Evolutionary conservation across 495 filamentous ascomycete species (phyloP).

Genomic region (Talaromyces thailandensis): DNA sequence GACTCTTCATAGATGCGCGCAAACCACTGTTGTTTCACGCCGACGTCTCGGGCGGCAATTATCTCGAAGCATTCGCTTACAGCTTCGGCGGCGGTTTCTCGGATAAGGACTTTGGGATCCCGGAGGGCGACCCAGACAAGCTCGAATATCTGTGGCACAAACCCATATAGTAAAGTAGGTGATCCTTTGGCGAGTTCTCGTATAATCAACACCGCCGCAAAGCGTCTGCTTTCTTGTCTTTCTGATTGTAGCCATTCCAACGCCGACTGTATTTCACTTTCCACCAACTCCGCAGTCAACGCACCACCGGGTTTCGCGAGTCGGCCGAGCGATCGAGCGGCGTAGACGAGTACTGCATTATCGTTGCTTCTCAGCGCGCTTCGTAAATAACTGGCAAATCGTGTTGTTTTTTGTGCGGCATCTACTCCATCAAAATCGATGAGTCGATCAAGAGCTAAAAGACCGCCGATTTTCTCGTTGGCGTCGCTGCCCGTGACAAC

Average conservation of each 20-base stretch:
- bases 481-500: slow-evolving; percentile 73
- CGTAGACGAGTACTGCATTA: slow-evolving; percentile 73
- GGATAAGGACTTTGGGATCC: slow-evolving; percentile 81
- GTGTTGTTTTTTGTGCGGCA: slow-evolving; percentile 83
- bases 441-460: slow-evolving; percentile 82
- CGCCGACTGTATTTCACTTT: slow-evolving; percentile 90
- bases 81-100: slow-evolving; percentile 82
- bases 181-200: slow-evolving; percentile 84
- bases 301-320: slow-evolving; percentile 89
- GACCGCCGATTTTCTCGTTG: slow-evolving; percentile 79
- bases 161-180: slow-evolving; percentile 86
- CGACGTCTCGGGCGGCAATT: slow-evolving; percentile 79
- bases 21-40: slow-evolving; percentile 79
- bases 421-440: slow-evolving; percentile 96
- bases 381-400: slow-evolving; percentile 85
- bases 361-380: slow-evolving; percentile 83
- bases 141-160: slow-evolving; percentile 82
- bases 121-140: slow-evolving; percentile 91
- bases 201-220: slow-evolving; percentile 83
- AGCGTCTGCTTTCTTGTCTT: slow-evolving; percentile 81
- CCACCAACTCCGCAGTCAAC: slow-evolving; percentile 90
- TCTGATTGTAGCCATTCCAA: slow-evolving; percentile 96
- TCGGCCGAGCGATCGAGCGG: slow-evolving; percentile 78
- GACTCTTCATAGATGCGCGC: slow-evolving; percentile 78
- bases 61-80: slow-evolving; percentile 91